Percentiles rank a stretch among this genome's conserved stretches.
Evolutionary conservation across 176 grass and related monocot species (phyloP).

Genomic region (Juncus effusus): DNA sequence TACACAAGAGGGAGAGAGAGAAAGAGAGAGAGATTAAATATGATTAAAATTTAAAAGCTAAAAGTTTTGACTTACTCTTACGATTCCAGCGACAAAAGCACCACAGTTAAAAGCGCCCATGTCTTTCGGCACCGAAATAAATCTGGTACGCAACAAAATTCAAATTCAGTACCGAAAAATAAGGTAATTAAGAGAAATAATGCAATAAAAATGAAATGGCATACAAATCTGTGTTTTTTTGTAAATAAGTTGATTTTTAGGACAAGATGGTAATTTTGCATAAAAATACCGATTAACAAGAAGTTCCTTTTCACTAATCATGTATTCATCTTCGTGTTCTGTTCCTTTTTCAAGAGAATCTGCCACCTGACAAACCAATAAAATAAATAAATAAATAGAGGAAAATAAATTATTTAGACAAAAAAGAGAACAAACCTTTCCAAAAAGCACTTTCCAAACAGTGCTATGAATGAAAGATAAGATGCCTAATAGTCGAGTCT

Average conservation of each 20-base stretch:
- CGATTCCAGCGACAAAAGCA: slow-evolving; percentile 94
- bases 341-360: slow-evolving; percentile 99
- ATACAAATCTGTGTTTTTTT: no score
- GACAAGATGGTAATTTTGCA: not conserved
- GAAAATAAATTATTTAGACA: slow-evolving; percentile 8
- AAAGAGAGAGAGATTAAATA: slow-evolving; percentile 16
- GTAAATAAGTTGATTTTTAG: no score
- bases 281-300: slow-evolving; percentile 82
- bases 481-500: slow-evolving; percentile 77
- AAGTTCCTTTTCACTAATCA: slow-evolving; percentile 99
- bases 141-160: slow-evolving; percentile 40
- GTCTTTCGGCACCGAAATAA: slow-evolving; percentile 95
- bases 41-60: not conserved
- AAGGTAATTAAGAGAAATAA: not conserved
- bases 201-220: no score
- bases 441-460: slow-evolving; percentile 98
- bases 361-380: slow-evolving; percentile 58
- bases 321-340: slow-evolving; percentile 98
- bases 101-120: slow-evolving; percentile 99
- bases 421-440: slow-evolving; percentile 62
- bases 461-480: slow-evolving; percentile 96
- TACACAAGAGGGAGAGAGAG: not conserved
- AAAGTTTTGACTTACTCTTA: slow-evolving; percentile 45
- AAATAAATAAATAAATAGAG: not conserved
- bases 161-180: slow-evolving; percentile 5